Percentiles rank a stretch among this genome's conserved stretches.
phyloP scores from a whole-genome alignment of 2,329 filamentous ascomycete genomes.

The Dactylellina parvicollis region DNA sequence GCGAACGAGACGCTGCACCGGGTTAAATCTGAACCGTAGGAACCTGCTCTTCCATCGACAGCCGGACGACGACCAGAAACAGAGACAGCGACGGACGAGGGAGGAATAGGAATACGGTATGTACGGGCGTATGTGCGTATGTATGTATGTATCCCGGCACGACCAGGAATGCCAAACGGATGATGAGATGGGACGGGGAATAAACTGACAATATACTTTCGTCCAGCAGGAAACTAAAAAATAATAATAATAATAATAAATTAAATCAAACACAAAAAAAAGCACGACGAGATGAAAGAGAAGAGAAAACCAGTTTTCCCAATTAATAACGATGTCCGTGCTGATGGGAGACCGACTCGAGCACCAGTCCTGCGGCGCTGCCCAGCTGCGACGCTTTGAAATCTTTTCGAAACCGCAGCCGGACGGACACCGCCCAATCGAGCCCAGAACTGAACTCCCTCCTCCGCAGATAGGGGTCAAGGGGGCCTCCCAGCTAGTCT shows the following conservation, averaged over 20 bases:
- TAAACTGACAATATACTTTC: too few species aligned
- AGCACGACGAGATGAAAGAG: too few species aligned
- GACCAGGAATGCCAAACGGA: too few species aligned
- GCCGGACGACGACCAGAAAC: constrained; percentile 3
- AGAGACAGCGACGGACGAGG: background rate
- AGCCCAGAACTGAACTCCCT: constrained; percentile 41
- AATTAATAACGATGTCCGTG: too few species aligned
- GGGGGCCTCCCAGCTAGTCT: background rate
- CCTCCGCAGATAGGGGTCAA: constrained; percentile 23
- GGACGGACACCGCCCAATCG: constrained; percentile 49
- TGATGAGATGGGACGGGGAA: too few species aligned
- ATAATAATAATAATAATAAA: too few species aligned
- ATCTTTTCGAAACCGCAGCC: constrained; percentile 54
- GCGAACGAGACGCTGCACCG: too few species aligned
- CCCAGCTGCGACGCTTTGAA: constrained; percentile 38
- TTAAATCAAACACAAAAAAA: too few species aligned
- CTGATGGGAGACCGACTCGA: constrained; percentile 17
- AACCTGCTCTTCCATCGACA: constrained; percentile 24
- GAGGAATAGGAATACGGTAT: background rate
- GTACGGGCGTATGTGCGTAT: background rate
- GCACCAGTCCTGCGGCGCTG: constrained; percentile 8
- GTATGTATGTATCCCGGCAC: background rate
- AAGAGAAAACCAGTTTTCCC: too few species aligned
- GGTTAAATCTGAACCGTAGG: too few species aligned
- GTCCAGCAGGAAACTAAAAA: too few species aligned